Percentiles rank a stretch among this genome's conserved stretches.
phyloP scores from a whole-genome alignment of 768 basidiomycete species.

The Coprinopsis strossmayeri region DNA sequence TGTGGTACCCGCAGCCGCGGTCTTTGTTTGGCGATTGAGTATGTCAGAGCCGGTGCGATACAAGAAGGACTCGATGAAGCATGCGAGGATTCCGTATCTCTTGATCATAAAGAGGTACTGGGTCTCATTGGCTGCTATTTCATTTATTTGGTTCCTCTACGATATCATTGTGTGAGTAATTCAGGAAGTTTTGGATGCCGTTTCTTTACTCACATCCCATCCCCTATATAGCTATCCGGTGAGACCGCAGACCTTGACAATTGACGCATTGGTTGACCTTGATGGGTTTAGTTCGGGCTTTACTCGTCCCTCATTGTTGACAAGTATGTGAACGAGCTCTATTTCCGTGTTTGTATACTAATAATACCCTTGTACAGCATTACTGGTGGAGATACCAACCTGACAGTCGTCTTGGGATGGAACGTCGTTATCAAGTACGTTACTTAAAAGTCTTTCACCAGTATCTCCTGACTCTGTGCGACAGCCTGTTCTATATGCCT shows the following conservation, averaged over 20 bases:
- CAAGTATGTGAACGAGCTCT: conserved; percentile 44
- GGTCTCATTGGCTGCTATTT: conserved; percentile 64
- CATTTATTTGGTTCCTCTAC: conserved; percentile 58
- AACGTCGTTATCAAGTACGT: conserved; percentile 75
- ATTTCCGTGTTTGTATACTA: background rate
- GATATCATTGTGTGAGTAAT: background rate
- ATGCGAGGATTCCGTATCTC: conserved; percentile 64
- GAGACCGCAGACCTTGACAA: too few species aligned
- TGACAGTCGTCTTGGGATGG: conserved; percentile 76
- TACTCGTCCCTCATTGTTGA: conserved; percentile 75
- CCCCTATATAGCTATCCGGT: conserved; percentile 64
- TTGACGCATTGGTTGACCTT: too few species aligned
- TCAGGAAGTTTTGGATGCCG: too few species aligned
- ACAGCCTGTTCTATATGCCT: conserved; percentile 33
- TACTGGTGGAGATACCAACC: conserved; percentile 42
- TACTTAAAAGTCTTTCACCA: background rate
- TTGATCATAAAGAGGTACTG: conserved; percentile 81
- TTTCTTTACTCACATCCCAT: background rate
- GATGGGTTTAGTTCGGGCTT: conserved; percentile 82
- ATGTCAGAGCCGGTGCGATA: conserved; percentile 78
- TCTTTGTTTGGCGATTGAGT: conserved; percentile 82
- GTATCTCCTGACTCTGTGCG: background rate
- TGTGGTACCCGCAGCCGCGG: conserved; percentile 67
- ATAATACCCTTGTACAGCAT: conserved; percentile 33
- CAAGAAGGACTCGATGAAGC: conserved; percentile 75